Conservation (phyloP, 2,329 filamentous ascomycete species). For the Tolypocladium ovalisporum region DNA sequence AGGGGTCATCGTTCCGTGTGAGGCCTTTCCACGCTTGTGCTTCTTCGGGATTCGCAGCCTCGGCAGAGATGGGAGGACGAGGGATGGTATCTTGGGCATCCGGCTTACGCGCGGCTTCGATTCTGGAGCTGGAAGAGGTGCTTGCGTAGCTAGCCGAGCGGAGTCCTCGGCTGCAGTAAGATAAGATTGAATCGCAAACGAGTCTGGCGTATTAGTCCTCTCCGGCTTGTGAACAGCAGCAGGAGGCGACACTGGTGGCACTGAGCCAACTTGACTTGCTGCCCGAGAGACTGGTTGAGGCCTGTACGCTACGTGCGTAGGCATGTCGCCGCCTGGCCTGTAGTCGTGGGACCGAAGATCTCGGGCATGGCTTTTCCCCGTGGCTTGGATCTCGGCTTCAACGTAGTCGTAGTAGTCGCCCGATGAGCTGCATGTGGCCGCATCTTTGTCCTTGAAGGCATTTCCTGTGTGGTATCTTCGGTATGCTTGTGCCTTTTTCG, state of each 20-base stretch:
- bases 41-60: constrained; percentile 29
- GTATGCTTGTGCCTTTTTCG: constrained; percentile 13
- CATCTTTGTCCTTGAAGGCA: constrained; percentile 8
- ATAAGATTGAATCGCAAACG: constrained; percentile 26
- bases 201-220: constrained; percentile 14
- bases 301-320: constrained; percentile 36
- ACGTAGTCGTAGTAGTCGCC: constrained; percentile 29
- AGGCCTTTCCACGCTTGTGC: constrained; percentile 12
- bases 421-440: constrained; percentile 16
- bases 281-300: not conserved
- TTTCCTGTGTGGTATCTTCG: constrained; percentile 10
- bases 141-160: constrained; percentile 4
- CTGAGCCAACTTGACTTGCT: not conserved
- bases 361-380: not conserved
- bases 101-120: not conserved
- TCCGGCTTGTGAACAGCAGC: constrained; percentile 2
- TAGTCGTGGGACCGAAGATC: constrained; percentile 2
- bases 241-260: constrained; percentile 3
- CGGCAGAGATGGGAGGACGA: constrained; percentile 25
- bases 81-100: constrained; percentile 17
- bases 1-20: constrained; percentile 9
- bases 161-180: constrained; percentile 19
- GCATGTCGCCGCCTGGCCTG: constrained; percentile 22
- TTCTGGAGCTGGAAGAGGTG: not conserved
- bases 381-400: constrained; percentile 14